Percentiles rank a stretch among this genome's conserved stretches.
Evolutionary conservation across 2,329 filamentous ascomycete genomes (phyloP).

Genomic region (Botrytis cinerea): DNA sequence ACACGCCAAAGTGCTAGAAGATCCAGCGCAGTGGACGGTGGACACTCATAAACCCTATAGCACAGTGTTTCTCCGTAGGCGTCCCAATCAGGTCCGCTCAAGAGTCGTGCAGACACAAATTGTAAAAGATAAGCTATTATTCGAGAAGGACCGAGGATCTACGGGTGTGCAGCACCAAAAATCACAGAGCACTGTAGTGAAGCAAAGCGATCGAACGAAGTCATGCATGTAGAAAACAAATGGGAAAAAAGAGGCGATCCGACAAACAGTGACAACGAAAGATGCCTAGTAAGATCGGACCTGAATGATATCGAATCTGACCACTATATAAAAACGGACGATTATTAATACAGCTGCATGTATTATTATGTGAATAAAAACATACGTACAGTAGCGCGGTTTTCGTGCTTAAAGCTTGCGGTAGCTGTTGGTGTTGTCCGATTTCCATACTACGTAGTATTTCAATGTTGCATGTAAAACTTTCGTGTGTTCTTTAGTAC

Average conservation of each 20-base stretch:
- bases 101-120: conserved; percentile 1
- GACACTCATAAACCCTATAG: conserved; percentile 5
- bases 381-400: neutral
- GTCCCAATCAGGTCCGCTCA: neutral
- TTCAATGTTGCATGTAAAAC: conserved; percentile 16
- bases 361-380: neutral
- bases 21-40: neutral
- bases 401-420: neutral
- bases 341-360: conserved; percentile 10
- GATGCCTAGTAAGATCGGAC: neutral
- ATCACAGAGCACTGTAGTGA: neutral
- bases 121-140: neutral
- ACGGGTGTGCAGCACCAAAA: neutral
- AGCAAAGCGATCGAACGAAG: conserved; percentile 5
- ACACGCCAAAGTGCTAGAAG: neutral
- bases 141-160: conserved; percentile 6
- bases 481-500: conserved; percentile 7
- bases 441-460: conserved; percentile 20
- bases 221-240: conserved; percentile 12
- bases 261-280: neutral
- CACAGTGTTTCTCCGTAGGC: neutral
- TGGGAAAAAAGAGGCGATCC: conserved; percentile 11
- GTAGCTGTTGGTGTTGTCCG: conserved; percentile 3
- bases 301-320: neutral
- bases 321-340: neutral